These are phyloP conservation scores for Mortierella sp. DNA, from an alignment of 371 early-diverging fungal genomes.

Conservation along the genomic window DNA sequence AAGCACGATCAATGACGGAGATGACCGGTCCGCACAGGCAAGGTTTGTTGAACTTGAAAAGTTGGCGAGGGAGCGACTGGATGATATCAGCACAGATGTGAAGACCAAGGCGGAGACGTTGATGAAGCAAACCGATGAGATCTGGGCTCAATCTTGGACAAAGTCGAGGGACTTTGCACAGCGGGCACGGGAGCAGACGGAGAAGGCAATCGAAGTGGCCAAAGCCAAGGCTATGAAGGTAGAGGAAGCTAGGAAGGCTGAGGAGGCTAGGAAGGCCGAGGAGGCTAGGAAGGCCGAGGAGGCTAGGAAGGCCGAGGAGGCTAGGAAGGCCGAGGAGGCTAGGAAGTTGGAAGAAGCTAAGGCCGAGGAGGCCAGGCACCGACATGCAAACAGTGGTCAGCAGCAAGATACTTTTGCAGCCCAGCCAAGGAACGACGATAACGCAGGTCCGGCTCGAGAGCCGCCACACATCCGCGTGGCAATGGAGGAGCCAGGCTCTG, in stretches of 20 bases:
- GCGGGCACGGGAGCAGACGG: conserved; percentile 12
- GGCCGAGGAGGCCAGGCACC: neutral
- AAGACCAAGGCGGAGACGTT: conserved; percentile 42
- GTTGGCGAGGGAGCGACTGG: conserved; percentile 33
- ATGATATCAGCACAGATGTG: conserved; percentile 57
- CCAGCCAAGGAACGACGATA: neutral
- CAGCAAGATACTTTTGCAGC: neutral
- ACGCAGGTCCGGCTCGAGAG: neutral
- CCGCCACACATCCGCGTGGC: conserved; percentile 37
- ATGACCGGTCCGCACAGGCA: conserved; percentile 23
- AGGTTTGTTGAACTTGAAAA: conserved; percentile 29
- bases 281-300: conserved; percentile 5
- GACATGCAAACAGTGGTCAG: neutral
- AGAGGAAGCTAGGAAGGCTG: too few relatives aligned
- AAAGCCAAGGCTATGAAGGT: conserved; percentile 1
- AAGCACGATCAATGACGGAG: conserved; percentile 36
- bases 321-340: neutral
- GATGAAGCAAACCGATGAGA: conserved; percentile 32
- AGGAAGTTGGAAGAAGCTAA: too few relatives aligned
- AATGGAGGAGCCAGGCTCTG: conserved; percentile 49
- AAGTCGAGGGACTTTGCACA: conserved; percentile 26
- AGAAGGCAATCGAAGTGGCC: conserved; percentile 22
- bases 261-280: neutral
- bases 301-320: neutral
- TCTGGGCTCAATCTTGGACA: conserved; percentile 31